These are phyloP conservation scores for Elsinoe ampelina DNA, from an alignment of 2,329 filamentous ascomycete species.

Conservation along the genomic window DNA sequence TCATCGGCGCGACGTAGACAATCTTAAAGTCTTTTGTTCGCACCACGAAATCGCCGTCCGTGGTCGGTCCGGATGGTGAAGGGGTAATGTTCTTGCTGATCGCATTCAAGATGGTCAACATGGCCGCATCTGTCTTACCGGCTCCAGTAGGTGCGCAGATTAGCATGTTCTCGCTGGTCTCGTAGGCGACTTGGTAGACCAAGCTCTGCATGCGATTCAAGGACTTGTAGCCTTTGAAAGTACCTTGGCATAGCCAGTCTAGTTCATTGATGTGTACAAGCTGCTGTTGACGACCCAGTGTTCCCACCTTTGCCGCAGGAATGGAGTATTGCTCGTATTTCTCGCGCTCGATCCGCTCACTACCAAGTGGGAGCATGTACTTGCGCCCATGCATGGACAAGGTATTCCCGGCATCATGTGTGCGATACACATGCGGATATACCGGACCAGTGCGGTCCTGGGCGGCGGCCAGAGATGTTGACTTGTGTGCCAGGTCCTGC, in stretches of 20 bases:
- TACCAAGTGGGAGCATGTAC: conserved; percentile 72
- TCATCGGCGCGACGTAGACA: conserved; percentile 98
- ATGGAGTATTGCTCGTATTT: conserved; percentile 87
- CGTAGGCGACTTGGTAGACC: conserved; percentile 90
- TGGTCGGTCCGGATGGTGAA: conserved; percentile 64
- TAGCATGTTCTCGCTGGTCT: conserved; percentile 95
- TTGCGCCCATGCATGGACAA: conserved; percentile 70
- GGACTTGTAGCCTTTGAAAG: conserved; percentile 86
- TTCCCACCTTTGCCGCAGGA: conserved; percentile 71
- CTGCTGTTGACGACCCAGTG: conserved; percentile 60
- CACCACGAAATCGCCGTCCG: conserved; percentile 72
- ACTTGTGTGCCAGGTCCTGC: conserved; percentile 77
- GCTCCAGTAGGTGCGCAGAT: conserved; percentile 91
- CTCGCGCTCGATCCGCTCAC: conserved; percentile 55
- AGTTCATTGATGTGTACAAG: conserved; percentile 71
- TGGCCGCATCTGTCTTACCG: conserved; percentile 96
- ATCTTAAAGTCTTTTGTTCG: conserved; percentile 88
- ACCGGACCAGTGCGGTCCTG: conserved; percentile 60
- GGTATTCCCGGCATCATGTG: conserved; percentile 75
- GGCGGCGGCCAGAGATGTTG: conserved; percentile 58
- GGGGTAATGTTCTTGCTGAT: conserved; percentile 78
- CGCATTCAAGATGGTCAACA: conserved; percentile 89
- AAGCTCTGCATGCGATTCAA: conserved; percentile 98
- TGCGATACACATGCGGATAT: conserved; percentile 90
- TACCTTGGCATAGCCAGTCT: conserved; percentile 81